Evolutionary conservation across 1,284 basidiomycete genomes (phyloP), one percentile per base, ranked within the genome.

Genomic region (Ustilago xerochloae): DNA sequence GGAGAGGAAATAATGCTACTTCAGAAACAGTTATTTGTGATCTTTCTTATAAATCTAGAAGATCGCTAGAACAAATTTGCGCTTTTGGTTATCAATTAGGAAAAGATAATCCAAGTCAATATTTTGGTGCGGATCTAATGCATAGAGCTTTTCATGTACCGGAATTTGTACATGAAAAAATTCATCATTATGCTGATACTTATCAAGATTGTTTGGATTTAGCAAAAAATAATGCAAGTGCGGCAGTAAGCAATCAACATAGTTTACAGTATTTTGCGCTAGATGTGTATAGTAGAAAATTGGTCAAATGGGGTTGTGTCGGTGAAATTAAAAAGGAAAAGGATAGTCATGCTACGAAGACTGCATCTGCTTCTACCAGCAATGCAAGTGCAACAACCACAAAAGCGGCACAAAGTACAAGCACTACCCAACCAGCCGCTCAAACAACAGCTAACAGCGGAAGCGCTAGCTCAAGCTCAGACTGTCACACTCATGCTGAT

Each of bases 1-100:
- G 85, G 84, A 77, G 86, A 45, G 86, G 86, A 18, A 74, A 82
- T 56, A 86, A 87, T 58, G 86, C 82, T 4, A 86, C 86, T 3
- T 43, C 63, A 9, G 86, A 87, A 75, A 87, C 86, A 2, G 86
- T 85, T 35, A 83, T 84, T 50, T 81, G 78, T 65, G 57, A 73
- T 2, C 61, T 63, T 6, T 75, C 73, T 3, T 81, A 73, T 71
- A 28, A 41, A 1, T 64, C 55, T 16, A 60, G 80, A n/a, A 55
- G 58, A 5, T 52, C 65, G 5, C 43, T 77, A 28, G 68, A 75
- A 33, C 48, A 65, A 32, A 33, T 85, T 58, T 86, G 85, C 65
- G 79, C 79, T 28, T 57, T 71, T 54, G 85, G 85, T 29, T 86
- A 83, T 73, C 67, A 75, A 30, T 80, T 87, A 13, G 81, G 81